Evolutionary conservation across 352 stramenopile species (phyloP), one percentile per base, ranked within the genome.

Genomic region (Salisapilia sapeloensis): DNA sequence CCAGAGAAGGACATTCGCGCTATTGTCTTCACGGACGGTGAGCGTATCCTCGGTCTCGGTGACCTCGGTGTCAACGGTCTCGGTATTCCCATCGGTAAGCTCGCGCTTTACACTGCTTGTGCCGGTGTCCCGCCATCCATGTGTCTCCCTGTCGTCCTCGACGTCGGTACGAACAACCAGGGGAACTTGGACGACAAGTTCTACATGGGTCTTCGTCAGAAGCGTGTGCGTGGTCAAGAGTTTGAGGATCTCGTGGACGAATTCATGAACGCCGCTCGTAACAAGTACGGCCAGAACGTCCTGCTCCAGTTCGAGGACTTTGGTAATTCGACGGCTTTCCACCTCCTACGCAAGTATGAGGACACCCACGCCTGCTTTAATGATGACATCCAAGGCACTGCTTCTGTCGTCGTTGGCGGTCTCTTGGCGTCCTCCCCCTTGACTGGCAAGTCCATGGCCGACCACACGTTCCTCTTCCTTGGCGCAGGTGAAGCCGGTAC

Each of bases 21-120:
- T 25, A 97, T 97, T 52, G 92, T 97, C 11, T 93, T 98, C 22
- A 98, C 92, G 2, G 93, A 98, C 55, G 93, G 93, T 15, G 69
- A 82, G 44, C 67, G 92, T 14, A 98, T 98, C 49, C 56, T 98
- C 0, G 93, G 93, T 29, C 64, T 98, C 4, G 93, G 93, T 20
- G 93, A 98, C 56, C 62, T 98, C 10, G 93, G 93, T 17, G 52
- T 60, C n/a, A 80, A 83, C 43, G 67, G 64, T 32, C 74, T 83
- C 53, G 69, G 86, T 16, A 98, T 98, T 46, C 91, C 92, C 0
- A 79, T 97, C 40, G 92, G 92, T 35, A 97, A 97, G 49, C 58
- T 96, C 22, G 76, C 66, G 10, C 76, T 98, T 35, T 98, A 98
- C 56, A 95, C 83, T 29, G 86, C 86, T 0, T 93, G 83, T 12